Conservation (phyloP, 139 green algal species). For the Desmodesmus armatus region DNA sequence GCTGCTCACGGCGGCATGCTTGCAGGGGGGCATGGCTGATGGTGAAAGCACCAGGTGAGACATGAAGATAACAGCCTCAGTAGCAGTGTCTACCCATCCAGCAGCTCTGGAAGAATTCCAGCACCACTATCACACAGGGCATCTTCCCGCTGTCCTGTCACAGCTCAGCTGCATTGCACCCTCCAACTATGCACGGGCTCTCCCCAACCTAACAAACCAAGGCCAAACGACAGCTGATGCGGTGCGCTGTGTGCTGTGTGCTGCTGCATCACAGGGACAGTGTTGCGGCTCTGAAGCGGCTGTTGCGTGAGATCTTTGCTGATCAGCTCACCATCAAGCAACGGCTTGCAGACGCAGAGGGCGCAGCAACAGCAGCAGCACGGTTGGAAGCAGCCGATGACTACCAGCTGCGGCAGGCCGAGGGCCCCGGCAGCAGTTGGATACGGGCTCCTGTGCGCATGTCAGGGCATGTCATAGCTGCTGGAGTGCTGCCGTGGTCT, state of each 20-base stretch:
- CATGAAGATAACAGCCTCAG: too few relatives aligned
- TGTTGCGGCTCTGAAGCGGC: slow-evolving; percentile 54
- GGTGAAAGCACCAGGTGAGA: too few relatives aligned
- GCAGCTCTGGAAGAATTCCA: too few relatives aligned
- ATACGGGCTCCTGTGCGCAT: neutral
- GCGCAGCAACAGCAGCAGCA: neutral
- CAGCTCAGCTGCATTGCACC: neutral
- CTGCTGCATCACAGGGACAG: slow-evolving; percentile 42
- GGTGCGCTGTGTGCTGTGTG: neutral
- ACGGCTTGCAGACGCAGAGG: slow-evolving; percentile 53
- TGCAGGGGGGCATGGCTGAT: too few relatives aligned
- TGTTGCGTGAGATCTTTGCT: slow-evolving; percentile 62
- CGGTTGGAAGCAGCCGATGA: slow-evolving; percentile 38
- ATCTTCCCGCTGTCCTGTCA: too few relatives aligned
- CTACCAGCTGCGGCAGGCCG: slow-evolving; percentile 4
- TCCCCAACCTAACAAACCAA: too few relatives aligned
- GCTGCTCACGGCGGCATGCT: too few relatives aligned
- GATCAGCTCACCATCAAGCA: slow-evolving; percentile 54
- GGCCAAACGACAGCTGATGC: too few relatives aligned
- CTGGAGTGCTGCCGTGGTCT: slow-evolving; percentile 21
- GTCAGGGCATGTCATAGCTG: slow-evolving; percentile 5
- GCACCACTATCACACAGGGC: too few relatives aligned
- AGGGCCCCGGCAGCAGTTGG: neutral
- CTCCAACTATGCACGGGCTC: too few relatives aligned
- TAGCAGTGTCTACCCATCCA: too few relatives aligned